phyloP scores from a whole-genome alignment of 495 filamentous ascomycete species.

The Trichoderma reesei region DNA sequence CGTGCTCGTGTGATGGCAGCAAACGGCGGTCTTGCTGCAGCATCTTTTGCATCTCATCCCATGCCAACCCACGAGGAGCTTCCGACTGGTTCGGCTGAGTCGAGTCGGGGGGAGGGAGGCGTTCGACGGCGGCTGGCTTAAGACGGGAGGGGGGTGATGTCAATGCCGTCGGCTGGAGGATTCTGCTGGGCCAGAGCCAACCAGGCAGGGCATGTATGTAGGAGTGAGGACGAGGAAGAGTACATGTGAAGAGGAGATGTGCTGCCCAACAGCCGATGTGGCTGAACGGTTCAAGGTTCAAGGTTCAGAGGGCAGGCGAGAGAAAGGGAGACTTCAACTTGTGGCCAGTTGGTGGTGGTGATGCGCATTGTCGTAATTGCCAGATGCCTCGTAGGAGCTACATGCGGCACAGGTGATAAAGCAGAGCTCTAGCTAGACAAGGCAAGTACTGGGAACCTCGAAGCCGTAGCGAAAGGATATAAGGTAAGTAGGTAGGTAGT shows the following conservation, averaged over 20 bases:
- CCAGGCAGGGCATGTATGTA: not conserved
- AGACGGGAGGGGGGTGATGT: not conserved
- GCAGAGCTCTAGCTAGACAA: too few relatives aligned
- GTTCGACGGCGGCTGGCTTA: not conserved
- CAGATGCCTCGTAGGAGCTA: too few relatives aligned
- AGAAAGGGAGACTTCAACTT: too few relatives aligned
- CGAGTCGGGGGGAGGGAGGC: not conserved
- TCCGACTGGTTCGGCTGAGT: conserved; percentile 5
- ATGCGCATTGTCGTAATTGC: too few relatives aligned
- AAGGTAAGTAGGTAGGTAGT: too few relatives aligned
- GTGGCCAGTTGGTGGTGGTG: too few relatives aligned
- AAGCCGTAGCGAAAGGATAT: not conserved
- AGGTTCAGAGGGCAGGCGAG: too few relatives aligned
- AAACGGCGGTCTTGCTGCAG: not conserved
- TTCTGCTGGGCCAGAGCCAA: not conserved
- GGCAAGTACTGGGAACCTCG: too few relatives aligned
- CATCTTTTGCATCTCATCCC: not conserved
- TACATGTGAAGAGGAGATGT: not conserved
- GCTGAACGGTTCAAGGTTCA: not conserved
- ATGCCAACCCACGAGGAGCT: not conserved
- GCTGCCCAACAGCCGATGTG: not conserved
- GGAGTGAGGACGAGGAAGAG: not conserved
- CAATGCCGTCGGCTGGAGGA: not conserved
- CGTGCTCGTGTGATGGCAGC: conserved; percentile 5
- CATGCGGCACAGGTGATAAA: too few relatives aligned